phyloP scores from a whole-genome alignment of 352 stramenopile species.

The Phytophthora parvispora region DNA sequence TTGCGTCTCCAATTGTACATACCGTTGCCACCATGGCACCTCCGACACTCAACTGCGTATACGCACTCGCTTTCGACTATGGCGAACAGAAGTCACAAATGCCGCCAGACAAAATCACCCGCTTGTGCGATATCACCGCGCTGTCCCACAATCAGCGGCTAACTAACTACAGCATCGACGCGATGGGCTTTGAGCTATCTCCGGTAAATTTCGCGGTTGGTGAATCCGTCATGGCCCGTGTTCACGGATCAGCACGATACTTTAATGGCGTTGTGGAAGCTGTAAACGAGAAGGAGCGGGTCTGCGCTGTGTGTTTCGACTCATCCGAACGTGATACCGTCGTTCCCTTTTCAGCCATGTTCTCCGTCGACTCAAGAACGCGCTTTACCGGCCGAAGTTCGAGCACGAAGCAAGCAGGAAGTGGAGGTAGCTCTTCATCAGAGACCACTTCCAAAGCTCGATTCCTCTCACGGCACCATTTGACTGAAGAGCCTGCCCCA shows the following conservation, averaged over 20 bases:
- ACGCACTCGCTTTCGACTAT: slow-evolving; percentile 80
- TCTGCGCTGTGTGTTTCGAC: slow-evolving; percentile 76
- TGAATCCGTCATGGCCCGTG: slow-evolving; percentile 70
- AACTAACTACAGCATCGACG: slow-evolving; percentile 84
- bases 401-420: slow-evolving; percentile 43
- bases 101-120: slow-evolving; percentile 58
- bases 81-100: slow-evolving; percentile 67
- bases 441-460: slow-evolving; percentile 20
- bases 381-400: slow-evolving; percentile 51
- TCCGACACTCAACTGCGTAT: slow-evolving; percentile 25
- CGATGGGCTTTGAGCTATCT: slow-evolving; percentile 79
- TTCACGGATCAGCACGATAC: slow-evolving; percentile 66
- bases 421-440: slow-evolving; percentile 56
- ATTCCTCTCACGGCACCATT: slow-evolving; percentile 14
- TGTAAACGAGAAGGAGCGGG: slow-evolving; percentile 65
- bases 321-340: slow-evolving; percentile 70
- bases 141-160: slow-evolving; percentile 70
- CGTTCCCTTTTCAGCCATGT: slow-evolving; percentile 78
- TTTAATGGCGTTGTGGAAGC: slow-evolving; percentile 67
- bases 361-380: slow-evolving; percentile 65
- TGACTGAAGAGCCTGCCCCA: slow-evolving; percentile 15
- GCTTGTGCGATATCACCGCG: slow-evolving; percentile 60
- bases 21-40: slow-evolving; percentile 10
- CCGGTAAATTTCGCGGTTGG: slow-evolving; percentile 60
- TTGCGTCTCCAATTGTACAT: slow-evolving; percentile 10